Evolutionary conservation across 768 basidiomycete genomes (phyloP), one percentile per base, ranked within the genome.

Genomic region (Kwoniella sp.): DNA sequence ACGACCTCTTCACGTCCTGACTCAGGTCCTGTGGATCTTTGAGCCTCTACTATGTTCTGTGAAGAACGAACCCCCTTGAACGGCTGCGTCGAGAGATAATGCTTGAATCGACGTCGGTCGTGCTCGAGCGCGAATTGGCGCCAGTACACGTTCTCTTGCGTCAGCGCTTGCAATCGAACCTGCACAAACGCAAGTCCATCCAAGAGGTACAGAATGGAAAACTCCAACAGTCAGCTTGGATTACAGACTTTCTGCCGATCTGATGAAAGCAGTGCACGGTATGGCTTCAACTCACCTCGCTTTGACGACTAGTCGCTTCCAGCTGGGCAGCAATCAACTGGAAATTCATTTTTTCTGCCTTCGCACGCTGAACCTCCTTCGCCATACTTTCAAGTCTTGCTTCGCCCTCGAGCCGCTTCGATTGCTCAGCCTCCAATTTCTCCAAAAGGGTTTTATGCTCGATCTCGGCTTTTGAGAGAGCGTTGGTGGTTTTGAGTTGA

Each of bases 91-190:
- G 37, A 11, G 34, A 65, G 26, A 52, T 50, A 68, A 1, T 20
- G 9, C 31, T 64, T 65, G 52, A 63, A 68, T 17, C 56, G 23
- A n/a, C 59, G 55, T 56, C 65, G 20, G 61, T 74, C 73, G 50
- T 55, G 37, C 13, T 67, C 66, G 17, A 74, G 61, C 1, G 73
- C 73, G 52, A 74, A 74, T 45, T 69, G 67, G 22, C 70, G 53
- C 73, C 73, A 74, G 58, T 63, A 70, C 30, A 57, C 58, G 51
- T 66, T 72, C 55, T 74, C 73, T 23, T 74, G 65, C 0, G 56
- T 41, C 0, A 74, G 63, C 23, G 63, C 58, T 59, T 72, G 70
- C 7, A 70, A 41, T 23, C 70, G 59, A 52, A 70, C 56, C 73
- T 74, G 51, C 30, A 41, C 56, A 34, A n/a, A n/a, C n/a, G n/a